phyloP scores from a whole-genome alignment of 345 rosid species.

The Moricandia moricandioides region DNA sequence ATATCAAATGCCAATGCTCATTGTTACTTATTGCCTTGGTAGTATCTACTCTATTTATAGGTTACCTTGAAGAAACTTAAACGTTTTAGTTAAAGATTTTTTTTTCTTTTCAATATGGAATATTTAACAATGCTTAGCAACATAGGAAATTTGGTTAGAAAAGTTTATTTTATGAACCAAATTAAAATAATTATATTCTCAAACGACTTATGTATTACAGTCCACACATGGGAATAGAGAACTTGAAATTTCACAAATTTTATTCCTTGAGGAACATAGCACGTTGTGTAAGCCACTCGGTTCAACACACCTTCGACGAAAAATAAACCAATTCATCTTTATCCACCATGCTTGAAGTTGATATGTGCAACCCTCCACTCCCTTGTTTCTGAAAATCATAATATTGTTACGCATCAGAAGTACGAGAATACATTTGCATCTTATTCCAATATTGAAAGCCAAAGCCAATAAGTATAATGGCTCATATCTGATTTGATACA shows the following conservation, averaged over 20 bases:
- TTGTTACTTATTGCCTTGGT: background rate
- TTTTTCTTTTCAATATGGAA: background rate
- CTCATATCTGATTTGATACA: background rate
- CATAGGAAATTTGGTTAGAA: background rate
- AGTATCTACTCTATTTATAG: background rate
- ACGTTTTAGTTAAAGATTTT: background rate
- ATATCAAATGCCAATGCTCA: background rate
- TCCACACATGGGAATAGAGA: background rate
- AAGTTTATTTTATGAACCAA: background rate
- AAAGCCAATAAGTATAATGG: background rate
- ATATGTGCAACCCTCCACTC: background rate
- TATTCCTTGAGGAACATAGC: background rate
- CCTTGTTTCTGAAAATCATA: background rate
- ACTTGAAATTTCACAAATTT: background rate
- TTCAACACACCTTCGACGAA: background rate
- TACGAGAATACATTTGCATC: background rate
- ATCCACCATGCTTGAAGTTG: slow-evolving; percentile 12
- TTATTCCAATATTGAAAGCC: background rate
- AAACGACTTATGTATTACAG: background rate
- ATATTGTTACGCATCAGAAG: background rate
- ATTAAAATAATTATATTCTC: background rate
- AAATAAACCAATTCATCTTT: background rate
- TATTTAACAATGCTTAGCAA: background rate
- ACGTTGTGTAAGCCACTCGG: background rate
- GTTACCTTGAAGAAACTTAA: background rate